These are phyloP conservation scores for Hemisphaericaspora lyxosophila DNA, from an alignment of 1,139 yeast genomes.

Conservation along the genomic window DNA sequence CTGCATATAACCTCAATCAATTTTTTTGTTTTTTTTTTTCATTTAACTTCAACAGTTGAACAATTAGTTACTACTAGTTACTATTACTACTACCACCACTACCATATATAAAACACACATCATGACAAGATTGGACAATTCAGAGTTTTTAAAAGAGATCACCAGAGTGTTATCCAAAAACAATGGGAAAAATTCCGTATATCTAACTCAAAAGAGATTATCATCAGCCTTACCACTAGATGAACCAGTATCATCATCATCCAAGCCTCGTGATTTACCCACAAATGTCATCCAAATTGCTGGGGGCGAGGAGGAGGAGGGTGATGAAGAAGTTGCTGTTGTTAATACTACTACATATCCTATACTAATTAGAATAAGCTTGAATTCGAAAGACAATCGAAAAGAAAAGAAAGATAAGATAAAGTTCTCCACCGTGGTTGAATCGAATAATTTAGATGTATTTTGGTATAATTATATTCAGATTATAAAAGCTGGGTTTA, in stretches of 20 bases:
- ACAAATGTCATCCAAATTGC: constrained; percentile 33
- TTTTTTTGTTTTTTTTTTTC: too few relatives aligned
- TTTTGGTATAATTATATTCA: constrained; percentile 73
- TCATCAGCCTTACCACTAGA: constrained; percentile 24
- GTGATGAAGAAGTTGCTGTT: too few relatives aligned
- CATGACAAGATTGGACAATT: constrained; percentile 42
- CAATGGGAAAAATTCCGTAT: constrained; percentile 42
- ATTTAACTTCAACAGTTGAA: too few relatives aligned
- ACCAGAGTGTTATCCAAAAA: constrained; percentile 27
- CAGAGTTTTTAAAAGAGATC: constrained; percentile 37
- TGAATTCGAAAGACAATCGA: constrained; percentile 49
- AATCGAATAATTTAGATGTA: constrained; percentile 51
- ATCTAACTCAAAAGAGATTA: constrained; percentile 45
- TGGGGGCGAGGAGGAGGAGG: constrained; percentile 6
- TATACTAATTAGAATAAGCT: constrained; percentile 51
- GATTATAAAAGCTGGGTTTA: constrained; percentile 55
- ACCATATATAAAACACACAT: too few relatives aligned
- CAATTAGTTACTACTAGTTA: too few relatives aligned
- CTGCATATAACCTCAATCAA: too few relatives aligned
- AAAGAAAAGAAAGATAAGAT: constrained; percentile 44
- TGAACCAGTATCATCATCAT: constrained; percentile 4
- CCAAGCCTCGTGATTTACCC: constrained; percentile 29
- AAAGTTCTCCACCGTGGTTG: constrained; percentile 67
- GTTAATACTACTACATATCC: constrained; percentile 37
- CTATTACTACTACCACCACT: too few relatives aligned